A percentile compares a stretch with the other conserved stretches of the same genome.
Conservation (phyloP, 441 rosid species). For the Mallotus japonicus region DNA sequence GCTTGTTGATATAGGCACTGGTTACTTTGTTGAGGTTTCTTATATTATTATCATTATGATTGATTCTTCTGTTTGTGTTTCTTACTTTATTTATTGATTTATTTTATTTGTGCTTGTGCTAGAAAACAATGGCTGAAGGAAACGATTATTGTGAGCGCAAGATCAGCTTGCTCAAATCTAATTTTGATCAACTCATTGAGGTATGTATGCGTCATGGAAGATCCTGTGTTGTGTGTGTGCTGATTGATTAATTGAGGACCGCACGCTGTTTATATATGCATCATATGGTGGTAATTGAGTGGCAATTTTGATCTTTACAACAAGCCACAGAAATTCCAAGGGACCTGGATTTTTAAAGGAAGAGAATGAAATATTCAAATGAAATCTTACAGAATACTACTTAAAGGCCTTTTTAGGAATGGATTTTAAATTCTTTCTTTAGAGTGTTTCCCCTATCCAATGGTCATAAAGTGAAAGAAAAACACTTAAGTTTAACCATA, state of each 20-base stretch:
- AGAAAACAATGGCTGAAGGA: slow-evolving; percentile 92
- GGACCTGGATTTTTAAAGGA: too few species aligned
- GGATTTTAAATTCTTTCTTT: too few species aligned
- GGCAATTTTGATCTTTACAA: too few species aligned
- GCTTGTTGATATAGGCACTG: slow-evolving; percentile 92
- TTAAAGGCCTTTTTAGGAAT: too few species aligned
- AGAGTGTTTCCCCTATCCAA: too few species aligned
- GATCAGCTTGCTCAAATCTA: slow-evolving; percentile 82
- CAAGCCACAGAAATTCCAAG: too few species aligned
- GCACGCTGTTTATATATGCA: not conserved
- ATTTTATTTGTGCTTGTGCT: slow-evolving; percentile 17
- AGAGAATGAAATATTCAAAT: too few species aligned
- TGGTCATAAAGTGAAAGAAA: too few species aligned
- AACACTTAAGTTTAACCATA: too few species aligned
- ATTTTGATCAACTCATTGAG: slow-evolving; percentile 91
- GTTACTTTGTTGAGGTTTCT: slow-evolving; percentile 86
- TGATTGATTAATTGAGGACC: too few species aligned
- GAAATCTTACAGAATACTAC: too few species aligned
- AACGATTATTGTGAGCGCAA: slow-evolving; percentile 91
- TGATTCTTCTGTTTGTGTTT: not conserved
- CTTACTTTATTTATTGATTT: not conserved
- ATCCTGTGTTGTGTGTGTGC: not conserved
- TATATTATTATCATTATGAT: not conserved
- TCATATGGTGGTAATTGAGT: too few species aligned
- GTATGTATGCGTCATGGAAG: slow-evolving; percentile 30